Base-by-base conservation (phyloP, 2,329 filamentous ascomycete genomes). In the Scorias spongiosa region DNA sequence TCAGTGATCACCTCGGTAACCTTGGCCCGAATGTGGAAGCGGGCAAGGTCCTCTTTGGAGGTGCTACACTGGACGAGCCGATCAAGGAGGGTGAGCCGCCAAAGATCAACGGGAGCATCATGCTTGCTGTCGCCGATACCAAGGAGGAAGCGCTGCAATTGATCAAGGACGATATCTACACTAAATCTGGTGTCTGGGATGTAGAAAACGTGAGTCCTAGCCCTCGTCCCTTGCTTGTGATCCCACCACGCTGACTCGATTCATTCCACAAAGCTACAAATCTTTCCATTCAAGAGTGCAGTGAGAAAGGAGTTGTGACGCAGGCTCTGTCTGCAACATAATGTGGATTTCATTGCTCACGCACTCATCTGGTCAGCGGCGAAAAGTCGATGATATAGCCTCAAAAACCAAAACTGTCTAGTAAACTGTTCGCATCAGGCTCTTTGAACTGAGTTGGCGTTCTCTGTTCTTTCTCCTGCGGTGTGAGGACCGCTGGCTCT, bases 401-500 rank as follows among this genome's bases (percentile, higher is more conserved):
- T 62, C 63, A 96, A 59, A 96, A 91, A 1, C 89, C 89, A 72
- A 96, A 96, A 60, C 76, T 88, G 68, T 96, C 89, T 54, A 96
- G 69, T 57, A 98, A 65, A 46, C 85, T 89, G 59, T 77, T 85
- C 26, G 84, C 75, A 65, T 93, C 87, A n/a, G 91, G 91, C 63
- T 98, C 91, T 54, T 93, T 74, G 60, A 96, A 96, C 49, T 81
- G 78, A 15, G 81, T 86, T 1, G 86, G 78, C 12, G 80, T 72
- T 11, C 75, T 71, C 54, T 80, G 74, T 48, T 67, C 64, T 53
- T 64, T 63, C 51, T 61, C 57, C 26, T 3, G 55, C 50, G 5
- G 9, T 20, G 17, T 18, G n/a, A 36, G 15, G 9, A 40, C n/a
- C 14, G 42, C 20, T 63, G 55, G 48, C 49, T 34, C 15, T 18